Base-by-base conservation (phyloP, 2,329 filamentous ascomycete genomes). In the Penicillium sp. region DNA sequence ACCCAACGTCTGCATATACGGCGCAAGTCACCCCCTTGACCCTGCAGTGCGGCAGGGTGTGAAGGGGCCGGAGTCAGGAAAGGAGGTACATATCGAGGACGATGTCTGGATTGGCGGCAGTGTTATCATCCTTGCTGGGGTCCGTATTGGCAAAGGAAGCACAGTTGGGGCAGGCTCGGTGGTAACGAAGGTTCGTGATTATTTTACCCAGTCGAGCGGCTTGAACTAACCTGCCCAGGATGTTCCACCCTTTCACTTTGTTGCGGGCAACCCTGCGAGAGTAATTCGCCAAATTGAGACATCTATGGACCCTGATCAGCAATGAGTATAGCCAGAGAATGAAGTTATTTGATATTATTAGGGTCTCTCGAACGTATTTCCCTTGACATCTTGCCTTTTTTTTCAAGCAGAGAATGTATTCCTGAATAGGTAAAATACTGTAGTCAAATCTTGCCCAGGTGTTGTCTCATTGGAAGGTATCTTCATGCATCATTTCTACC, bases 11-110 rank as follows among this genome's bases (percentile, higher is more conserved):
- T 75, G 69, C 50, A 80, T 85, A 19, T 82, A 81, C 46, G 76
- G 80, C 0, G 83, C 81, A 0, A 82, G 79, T 21, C 82, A 85
- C 58, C 80, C 83, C 57, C 74, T 77, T 0, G 80, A 81, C 39
- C 79, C 83, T 3, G 73, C 77, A 48, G 77, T 73, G 37, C 74
- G 81, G 6, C 68, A 76, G 11, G 65, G 65, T 0, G 35, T 67
- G 9, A 77, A 80, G 7, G 75, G 80, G 25, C 71, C 83, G 9
- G 82, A 84, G 60, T 83, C 78, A 56, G 79, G 80, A 0, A 72
- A 73, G 31, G 77, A 78, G 0, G 77, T 84, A 0, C 73, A 72
- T 9, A 80, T 84, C 52, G 80, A 80, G 8, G 68, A 78, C 33
- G 78, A 80, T 48, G 78, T 74, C 42, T 78, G 80, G 80, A 78